phyloP scores from a whole-genome alignment of 2,329 filamentous ascomycete species.

The Fusarium burgessii region DNA sequence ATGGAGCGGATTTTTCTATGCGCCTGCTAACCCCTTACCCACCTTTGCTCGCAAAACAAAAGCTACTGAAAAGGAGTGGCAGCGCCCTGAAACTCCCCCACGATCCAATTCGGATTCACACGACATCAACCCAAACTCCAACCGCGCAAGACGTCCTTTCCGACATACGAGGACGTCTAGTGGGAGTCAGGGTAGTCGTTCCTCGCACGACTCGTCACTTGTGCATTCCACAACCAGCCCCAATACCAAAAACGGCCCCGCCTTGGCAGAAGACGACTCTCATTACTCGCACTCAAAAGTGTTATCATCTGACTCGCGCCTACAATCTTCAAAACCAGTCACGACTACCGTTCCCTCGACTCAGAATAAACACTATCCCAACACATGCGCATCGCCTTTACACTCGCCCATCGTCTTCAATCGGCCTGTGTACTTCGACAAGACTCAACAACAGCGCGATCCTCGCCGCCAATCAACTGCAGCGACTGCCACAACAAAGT shows the following conservation, averaged over 20 bases:
- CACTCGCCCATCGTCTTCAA: constrained; percentile 41
- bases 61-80: constrained; percentile 48
- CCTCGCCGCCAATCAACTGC: constrained; percentile 42
- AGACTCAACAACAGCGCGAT: constrained; percentile 35
- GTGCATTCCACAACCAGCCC: constrained; percentile 43
- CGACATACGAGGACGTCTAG: constrained; percentile 43
- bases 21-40: constrained; percentile 49
- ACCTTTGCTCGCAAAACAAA: constrained; percentile 42
- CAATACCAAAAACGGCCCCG: constrained; percentile 44
- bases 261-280: constrained; percentile 41
- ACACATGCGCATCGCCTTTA: constrained; percentile 1
- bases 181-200: constrained; percentile 46
- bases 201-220: constrained; percentile 46
- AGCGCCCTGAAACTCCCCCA: constrained; percentile 39
- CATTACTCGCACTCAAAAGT: constrained; percentile 36
- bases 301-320: constrained; percentile 44
- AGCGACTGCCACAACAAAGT: constrained; percentile 12
- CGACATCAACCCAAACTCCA: constrained; percentile 27
- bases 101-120: constrained; percentile 36
- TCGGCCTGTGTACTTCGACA: constrained; percentile 36
- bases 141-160: constrained; percentile 36
- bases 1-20: constrained; percentile 49
- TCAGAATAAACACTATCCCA: constrained; percentile 35
- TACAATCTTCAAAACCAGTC: constrained; percentile 24
- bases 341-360: constrained; percentile 29